Percentiles rank a stretch among this genome's conserved stretches.
These are phyloP conservation scores for Talaromyces pinophilus DNA, from an alignment of 2,329 filamentous ascomycete genomes.

Conservation along the genomic window DNA sequence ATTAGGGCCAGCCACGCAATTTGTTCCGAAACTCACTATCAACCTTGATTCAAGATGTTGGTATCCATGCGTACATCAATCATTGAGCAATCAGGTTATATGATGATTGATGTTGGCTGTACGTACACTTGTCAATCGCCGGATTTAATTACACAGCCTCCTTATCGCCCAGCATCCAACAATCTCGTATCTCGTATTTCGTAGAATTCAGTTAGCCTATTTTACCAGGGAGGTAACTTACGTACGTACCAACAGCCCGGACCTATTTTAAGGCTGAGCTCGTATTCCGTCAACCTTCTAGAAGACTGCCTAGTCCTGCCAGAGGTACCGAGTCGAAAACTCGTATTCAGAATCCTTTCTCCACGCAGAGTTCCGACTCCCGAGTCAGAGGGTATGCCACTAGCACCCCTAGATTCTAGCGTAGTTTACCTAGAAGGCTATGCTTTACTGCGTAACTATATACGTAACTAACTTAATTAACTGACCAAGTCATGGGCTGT, in stretches of 20 bases:
- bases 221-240: no score
- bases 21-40: constrained; percentile 1
- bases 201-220: not conserved
- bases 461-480: no score
- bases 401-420: not conserved
- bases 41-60: not conserved
- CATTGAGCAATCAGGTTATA: not conserved
- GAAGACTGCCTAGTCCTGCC: not conserved
- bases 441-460: not conserved
- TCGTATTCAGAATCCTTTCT: not conserved
- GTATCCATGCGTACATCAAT: not conserved
- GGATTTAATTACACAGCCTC: constrained; percentile 4
- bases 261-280: constrained; percentile 12
- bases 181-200: not conserved
- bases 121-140: not conserved
- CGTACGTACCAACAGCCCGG: not conserved
- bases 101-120: not conserved
- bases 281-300: not conserved
- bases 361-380: not conserved
- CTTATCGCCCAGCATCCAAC: not conserved
- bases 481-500: not conserved
- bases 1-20: constrained; percentile 5
- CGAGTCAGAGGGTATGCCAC: not conserved
- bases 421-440: not conserved
- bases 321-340: no score